Evolutionary conservation across 2,329 filamentous ascomycete species (phyloP).

Genomic region (Thermoascus crustaceus): DNA sequence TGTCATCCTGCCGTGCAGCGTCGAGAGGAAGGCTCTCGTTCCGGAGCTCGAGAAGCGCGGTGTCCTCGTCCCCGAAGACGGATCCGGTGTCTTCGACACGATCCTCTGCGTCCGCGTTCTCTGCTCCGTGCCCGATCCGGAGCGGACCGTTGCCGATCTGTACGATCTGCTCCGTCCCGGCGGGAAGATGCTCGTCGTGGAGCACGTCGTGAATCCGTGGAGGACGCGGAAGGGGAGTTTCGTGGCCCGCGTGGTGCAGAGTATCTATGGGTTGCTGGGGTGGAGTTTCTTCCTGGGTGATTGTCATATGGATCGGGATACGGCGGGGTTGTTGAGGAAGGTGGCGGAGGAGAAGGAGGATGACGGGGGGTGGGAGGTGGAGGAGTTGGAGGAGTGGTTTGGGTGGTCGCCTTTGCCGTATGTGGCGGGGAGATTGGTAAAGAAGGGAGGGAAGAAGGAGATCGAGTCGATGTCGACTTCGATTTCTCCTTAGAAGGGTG

Average conservation of each 20-base stretch:
- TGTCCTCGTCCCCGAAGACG: conserved; percentile 18
- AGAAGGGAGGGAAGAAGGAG: conserved; percentile 15
- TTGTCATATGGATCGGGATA: conserved; percentile 45
- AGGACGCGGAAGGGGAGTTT: conserved; percentile 37
- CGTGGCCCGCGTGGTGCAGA: conserved; percentile 39
- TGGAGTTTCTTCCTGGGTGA: conserved; percentile 48
- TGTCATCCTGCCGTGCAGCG: conserved; percentile 41
- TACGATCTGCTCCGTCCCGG: conserved; percentile 47
- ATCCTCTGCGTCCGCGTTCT: conserved; percentile 48
- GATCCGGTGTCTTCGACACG: conserved; percentile 41
- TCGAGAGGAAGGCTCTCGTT: conserved; percentile 39
- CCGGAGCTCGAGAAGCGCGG: conserved; percentile 38
- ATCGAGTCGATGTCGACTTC: not conserved
- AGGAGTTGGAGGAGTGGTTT: conserved; percentile 39
- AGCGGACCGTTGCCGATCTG: conserved; percentile 38
- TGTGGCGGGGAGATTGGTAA: conserved; percentile 34
- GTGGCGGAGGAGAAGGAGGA: conserved; percentile 31
- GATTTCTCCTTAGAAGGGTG: too few relatives aligned
- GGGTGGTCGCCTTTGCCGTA: conserved; percentile 32
- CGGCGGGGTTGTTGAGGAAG: conserved; percentile 33
- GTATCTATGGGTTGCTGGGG: conserved; percentile 37
- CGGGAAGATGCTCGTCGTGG: conserved; percentile 46
- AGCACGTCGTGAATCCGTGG: conserved; percentile 50
- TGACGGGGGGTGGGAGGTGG: conserved; percentile 41
- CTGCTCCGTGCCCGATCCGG: conserved; percentile 45